phyloP scores from a whole-genome alignment of 345 rosid species.

The Citrus sp. region DNA sequence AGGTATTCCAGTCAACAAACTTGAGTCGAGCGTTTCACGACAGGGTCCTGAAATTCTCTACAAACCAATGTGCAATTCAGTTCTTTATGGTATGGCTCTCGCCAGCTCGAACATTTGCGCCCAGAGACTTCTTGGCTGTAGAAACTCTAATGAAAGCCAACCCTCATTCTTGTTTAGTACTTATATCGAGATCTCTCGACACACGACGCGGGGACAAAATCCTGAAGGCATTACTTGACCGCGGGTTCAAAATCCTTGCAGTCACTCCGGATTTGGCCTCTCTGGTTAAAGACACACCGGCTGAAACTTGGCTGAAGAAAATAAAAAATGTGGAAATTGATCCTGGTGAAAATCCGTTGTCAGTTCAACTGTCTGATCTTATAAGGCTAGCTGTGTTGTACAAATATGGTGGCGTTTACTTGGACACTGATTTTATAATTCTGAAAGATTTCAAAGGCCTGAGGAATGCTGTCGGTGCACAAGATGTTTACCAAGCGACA shows the following conservation, averaged over 20 bases:
- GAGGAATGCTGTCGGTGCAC: conserved; percentile 63
- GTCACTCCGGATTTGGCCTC: conserved; percentile 48
- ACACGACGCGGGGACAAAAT: conserved; percentile 38
- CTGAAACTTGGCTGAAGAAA: conserved; percentile 53
- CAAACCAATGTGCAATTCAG: conserved; percentile 31
- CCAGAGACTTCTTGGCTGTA: conserved; percentile 44
- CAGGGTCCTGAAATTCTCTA: conserved; percentile 37
- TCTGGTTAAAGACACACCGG: conserved; percentile 51
- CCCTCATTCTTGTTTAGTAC: conserved; percentile 51
- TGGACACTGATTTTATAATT: conserved; percentile 70
- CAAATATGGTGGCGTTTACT: conserved; percentile 68
- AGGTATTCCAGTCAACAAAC: conserved; percentile 43
- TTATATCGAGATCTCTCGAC: conserved; percentile 58
- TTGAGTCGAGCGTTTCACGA: conserved; percentile 35
- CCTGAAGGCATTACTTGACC: conserved; percentile 45
- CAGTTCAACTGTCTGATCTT: conserved; percentile 63
- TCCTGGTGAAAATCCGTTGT: conserved; percentile 48
- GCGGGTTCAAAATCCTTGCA: conserved; percentile 37
- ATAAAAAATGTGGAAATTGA: conserved; percentile 47
- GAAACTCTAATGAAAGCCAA: conserved; percentile 53
- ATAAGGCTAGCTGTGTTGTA: conserved; percentile 49
- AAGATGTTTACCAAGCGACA: conserved; percentile 33
- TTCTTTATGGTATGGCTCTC: conserved; percentile 85
- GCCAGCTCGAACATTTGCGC: conserved; percentile 37
- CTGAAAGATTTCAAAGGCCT: conserved; percentile 43